A percentile compares a stretch with the other conserved stretches of the same genome.
phyloP scores from a whole-genome alignment of 2,329 filamentous ascomycete genomes.

The Epichloe festucae region DNA sequence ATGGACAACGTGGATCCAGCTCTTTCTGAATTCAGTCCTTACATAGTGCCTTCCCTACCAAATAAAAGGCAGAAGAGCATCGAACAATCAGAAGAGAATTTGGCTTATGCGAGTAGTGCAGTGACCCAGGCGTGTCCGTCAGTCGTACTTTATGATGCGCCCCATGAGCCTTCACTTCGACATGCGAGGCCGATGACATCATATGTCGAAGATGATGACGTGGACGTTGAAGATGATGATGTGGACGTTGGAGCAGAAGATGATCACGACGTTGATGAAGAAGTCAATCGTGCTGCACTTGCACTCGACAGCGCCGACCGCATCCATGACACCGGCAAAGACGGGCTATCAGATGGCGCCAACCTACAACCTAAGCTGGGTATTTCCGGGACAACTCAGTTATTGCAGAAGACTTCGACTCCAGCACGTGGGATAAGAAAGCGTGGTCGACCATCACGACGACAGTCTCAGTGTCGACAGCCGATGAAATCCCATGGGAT shows the following conservation, averaged over 20 bases:
- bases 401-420: not conserved
- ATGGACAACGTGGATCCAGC: conserved; percentile 39
- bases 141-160: not conserved
- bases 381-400: not conserved
- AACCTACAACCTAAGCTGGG: not conserved
- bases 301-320: not conserved
- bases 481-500: not conserved
- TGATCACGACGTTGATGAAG: conserved; percentile 1
- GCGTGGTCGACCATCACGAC: conserved; percentile 21
- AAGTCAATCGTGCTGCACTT: not conserved
- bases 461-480: conserved; percentile 6
- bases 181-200: conserved; percentile 39
- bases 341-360: not conserved
- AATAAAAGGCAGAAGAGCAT: not conserved
- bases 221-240: conserved; percentile 22
- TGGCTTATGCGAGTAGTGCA: conserved; percentile 20
- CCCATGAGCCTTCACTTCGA: conserved; percentile 35
- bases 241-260: conserved; percentile 17
- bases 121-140: not conserved
- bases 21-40: conserved; percentile 23
- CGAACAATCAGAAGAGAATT: conserved; percentile 9
- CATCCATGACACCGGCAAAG: conserved; percentile 5
- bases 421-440: conserved; percentile 8
- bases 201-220: conserved; percentile 36
- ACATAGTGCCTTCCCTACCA: not conserved